Base-by-base conservation (phyloP, 331 rosid species). In the Rosa hybrid region DNA sequence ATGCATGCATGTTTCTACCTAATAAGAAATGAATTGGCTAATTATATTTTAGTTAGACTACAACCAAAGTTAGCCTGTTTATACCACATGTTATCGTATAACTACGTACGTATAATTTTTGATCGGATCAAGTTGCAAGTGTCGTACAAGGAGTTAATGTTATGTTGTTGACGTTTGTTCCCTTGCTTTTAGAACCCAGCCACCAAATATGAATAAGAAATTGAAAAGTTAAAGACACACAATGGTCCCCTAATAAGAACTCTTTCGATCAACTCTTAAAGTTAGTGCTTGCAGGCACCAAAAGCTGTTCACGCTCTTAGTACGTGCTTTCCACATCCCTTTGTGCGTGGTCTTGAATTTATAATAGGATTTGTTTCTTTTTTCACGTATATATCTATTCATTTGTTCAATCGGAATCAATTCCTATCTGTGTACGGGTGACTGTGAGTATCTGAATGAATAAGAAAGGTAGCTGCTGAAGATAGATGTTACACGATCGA, bases 281-380 rank as follows among this genome's bases (percentile, higher is more conserved):
- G 45, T 30, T 38, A 57, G 14, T 57, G 25, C 21, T 13, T 75
- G 53, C 69, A 20, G 77, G 51, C 77, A 74, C 34, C 16, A 38
- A 74, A 4, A 8, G 2, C 21, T 53, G 77, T 54, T 12, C 54
- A 20, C 0, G 69, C 11, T 75, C 23, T 38, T 12, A 42, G 20
- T 67, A 67, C 72, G 57, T 75, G 54, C 70, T 59, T 42, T 17
- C 42, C 78, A 13, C 6, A 5, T 48, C 68, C 51, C 60, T 38
- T 74, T 25, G 0, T 7, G 17, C 12, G 0, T 8, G 17, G 7
- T 64, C 42, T 13, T 64, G 17, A 17, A 39, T 63, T 51, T 30
- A 4, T 25, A 18, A 8, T 34, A 8, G 7, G 10, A 72, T 27
- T 13, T 71, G 42, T 71, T 46, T 5, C 54, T 2, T 4, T 45